Evolutionary conservation across 2,329 filamentous ascomycete genomes (phyloP).

Genomic region (Proliferodiscus dingleyae): DNA sequence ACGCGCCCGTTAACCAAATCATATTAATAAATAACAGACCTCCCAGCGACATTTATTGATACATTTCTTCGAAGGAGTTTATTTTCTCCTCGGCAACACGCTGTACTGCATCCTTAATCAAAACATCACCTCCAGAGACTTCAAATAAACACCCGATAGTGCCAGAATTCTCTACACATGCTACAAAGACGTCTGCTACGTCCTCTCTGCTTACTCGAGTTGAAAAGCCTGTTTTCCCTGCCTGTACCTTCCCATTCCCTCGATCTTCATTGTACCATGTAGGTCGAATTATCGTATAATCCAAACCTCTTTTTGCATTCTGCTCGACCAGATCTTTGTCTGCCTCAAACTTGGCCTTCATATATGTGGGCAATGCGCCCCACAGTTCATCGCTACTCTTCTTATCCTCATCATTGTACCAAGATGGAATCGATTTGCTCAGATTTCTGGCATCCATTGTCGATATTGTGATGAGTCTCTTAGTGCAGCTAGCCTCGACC

Average conservation of each 20-base stretch:
- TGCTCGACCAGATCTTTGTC: slow-evolving; percentile 36
- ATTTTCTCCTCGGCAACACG: slow-evolving; percentile 34
- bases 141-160: slow-evolving; percentile 41
- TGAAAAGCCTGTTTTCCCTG: slow-evolving; percentile 38
- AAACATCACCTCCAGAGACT: slow-evolving; percentile 37
- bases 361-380: slow-evolving; percentile 36
- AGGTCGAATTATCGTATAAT: slow-evolving; percentile 43
- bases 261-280: slow-evolving; percentile 36
- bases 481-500: slow-evolving; percentile 33
- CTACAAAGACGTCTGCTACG: slow-evolving; percentile 40
- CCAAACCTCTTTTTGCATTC: slow-evolving; percentile 35
- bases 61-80: slow-evolving; percentile 28
- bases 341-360: slow-evolving; percentile 39
- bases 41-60: no score
- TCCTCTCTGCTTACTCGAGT: slow-evolving; percentile 38
- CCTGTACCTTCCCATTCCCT: slow-evolving; percentile 35
- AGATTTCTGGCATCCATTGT: slow-evolving; percentile 41
- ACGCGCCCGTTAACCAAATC: no score
- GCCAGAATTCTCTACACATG: slow-evolving; percentile 35
- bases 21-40: no score
- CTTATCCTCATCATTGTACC: slow-evolving; percentile 38
- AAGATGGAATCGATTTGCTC: slow-evolving; percentile 36
- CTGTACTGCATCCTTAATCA: slow-evolving; percentile 36
- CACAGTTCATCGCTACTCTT: slow-evolving; percentile 35
- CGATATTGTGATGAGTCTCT: slow-evolving; percentile 42